A percentile compares a stretch with the other conserved stretches of the same genome.
Conservation (phyloP, 345 rosid genomes). For the Aquilaria yunnanensis region DNA sequence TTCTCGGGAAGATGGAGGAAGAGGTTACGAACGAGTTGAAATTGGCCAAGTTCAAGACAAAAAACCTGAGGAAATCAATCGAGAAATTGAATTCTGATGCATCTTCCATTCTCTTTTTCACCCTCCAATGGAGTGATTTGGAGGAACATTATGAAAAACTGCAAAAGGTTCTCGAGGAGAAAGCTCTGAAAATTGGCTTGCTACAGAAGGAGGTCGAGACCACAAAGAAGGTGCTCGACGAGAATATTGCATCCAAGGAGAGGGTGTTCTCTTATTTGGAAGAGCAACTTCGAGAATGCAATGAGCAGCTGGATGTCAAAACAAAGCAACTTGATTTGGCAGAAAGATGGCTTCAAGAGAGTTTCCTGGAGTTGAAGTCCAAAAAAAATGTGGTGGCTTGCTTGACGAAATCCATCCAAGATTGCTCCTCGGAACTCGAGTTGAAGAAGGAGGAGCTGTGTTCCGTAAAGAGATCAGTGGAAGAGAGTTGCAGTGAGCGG, state of each 20-base stretch:
- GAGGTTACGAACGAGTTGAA: slow-evolving; percentile 1
- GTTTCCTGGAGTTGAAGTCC: not conserved
- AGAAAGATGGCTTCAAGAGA: not conserved
- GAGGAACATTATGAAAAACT: slow-evolving; percentile 17
- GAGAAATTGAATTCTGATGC: slow-evolving; percentile 21
- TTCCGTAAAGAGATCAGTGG: slow-evolving; percentile 1
- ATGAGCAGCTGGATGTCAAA: not conserved
- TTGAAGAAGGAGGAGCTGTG: slow-evolving; percentile 12
- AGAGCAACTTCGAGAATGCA: not conserved
- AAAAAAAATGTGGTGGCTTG: not conserved
- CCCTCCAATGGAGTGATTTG: slow-evolving; percentile 28
- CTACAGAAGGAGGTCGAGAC: not conserved
- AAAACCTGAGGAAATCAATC: slow-evolving; percentile 8
- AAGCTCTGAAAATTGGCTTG: not conserved
- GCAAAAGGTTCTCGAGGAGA: slow-evolving; percentile 1
- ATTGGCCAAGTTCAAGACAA: slow-evolving; percentile 14
- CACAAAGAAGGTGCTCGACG: not conserved
- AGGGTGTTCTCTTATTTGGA: not conserved
- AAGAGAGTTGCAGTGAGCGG: slow-evolving; percentile 9
- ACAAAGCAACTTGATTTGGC: not conserved
- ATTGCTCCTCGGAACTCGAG: not conserved
- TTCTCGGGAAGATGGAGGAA: not conserved
- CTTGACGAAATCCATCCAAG: not conserved
- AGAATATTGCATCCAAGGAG: slow-evolving; percentile 11
- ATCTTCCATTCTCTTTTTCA: slow-evolving; percentile 19